These are phyloP conservation scores for Silene conica DNA, from an alignment of 148 eudicot genomes.

Conservation along the genomic window DNA sequence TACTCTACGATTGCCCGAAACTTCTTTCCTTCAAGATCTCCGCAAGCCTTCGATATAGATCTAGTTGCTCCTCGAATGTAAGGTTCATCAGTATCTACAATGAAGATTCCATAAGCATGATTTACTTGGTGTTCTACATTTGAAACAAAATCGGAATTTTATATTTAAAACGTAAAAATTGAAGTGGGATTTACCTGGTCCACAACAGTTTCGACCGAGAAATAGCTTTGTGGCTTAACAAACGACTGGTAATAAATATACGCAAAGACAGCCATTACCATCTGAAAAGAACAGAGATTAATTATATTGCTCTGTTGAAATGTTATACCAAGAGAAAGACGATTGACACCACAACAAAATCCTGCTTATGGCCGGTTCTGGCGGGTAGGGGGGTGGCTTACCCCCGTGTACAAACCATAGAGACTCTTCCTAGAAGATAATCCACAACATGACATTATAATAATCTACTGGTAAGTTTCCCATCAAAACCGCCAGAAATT, in stretches of 20 bases:
- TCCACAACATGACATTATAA: neutral
- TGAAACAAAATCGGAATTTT: neutral
- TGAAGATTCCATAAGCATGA: constrained; percentile 13
- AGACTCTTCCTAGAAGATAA: too few species aligned
- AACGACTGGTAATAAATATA: constrained; percentile 56
- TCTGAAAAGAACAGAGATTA: constrained; percentile 25
- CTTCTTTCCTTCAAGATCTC: constrained; percentile 43
- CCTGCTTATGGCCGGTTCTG: too few species aligned
- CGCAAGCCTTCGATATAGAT: constrained; percentile 41
- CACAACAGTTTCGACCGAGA: constrained; percentile 36
- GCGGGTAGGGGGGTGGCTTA: too few species aligned
- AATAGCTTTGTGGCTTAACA: constrained; percentile 36
- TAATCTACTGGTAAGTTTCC: neutral
- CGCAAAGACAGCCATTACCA: constrained; percentile 59
- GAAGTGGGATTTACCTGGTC: constrained; percentile 34
- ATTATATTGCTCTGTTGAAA: neutral
- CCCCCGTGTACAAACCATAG: too few species aligned
- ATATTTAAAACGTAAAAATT: neutral
- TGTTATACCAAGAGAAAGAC: neutral
- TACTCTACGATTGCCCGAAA: constrained; percentile 24
- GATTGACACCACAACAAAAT: neutral
- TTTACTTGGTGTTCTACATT: neutral
- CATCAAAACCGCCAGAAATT: neutral
- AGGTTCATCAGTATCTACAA: constrained; percentile 56
- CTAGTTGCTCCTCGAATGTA: constrained; percentile 55